Conservation (phyloP, 2,329 filamentous ascomycete species). For the Alternaria tenuissima region DNA sequence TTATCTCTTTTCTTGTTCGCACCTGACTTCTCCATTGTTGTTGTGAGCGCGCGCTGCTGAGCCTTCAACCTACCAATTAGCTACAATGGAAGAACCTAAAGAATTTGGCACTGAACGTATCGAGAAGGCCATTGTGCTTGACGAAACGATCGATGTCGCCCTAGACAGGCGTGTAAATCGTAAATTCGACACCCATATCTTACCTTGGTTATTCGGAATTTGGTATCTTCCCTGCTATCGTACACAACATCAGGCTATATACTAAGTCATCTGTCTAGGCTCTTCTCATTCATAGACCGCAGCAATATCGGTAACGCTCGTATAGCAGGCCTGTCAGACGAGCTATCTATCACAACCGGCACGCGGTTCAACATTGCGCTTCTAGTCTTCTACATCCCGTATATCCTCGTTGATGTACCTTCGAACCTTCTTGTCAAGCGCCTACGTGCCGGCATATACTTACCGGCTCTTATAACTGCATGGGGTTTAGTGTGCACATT, state of each 20-base stretch:
- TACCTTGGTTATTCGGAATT: conserved; percentile 57
- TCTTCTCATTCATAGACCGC: conserved; percentile 59
- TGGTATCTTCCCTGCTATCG: conserved; percentile 35
- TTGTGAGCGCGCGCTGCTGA: neutral
- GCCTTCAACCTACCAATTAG: neutral
- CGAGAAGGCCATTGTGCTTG: conserved; percentile 4
- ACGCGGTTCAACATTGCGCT: conserved; percentile 54
- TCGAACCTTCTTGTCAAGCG: conserved; percentile 53
- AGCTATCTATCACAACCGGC: conserved; percentile 51
- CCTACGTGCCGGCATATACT: conserved; percentile 52
- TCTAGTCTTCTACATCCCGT: conserved; percentile 56
- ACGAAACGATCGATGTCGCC: conserved; percentile 5
- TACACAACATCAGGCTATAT: neutral
- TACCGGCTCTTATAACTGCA: conserved; percentile 50
- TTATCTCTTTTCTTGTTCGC: neutral
- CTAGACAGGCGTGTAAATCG: conserved; percentile 50
- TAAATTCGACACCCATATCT: conserved; percentile 54
- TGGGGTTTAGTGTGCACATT: conserved; percentile 53
- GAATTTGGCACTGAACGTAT: conserved; percentile 1
- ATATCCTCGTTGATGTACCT: conserved; percentile 54
- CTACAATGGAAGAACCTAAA: conserved; percentile 6
- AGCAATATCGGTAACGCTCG: conserved; percentile 55
- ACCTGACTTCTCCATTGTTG: neutral
- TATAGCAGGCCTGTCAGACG: conserved; percentile 52
- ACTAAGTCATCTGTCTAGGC: conserved; percentile 14